A percentile compares a stretch with the other conserved stretches of the same genome.
Evolutionary conservation across 345 rosid genomes (phyloP).

Genomic region (Syzygium grande): DNA sequence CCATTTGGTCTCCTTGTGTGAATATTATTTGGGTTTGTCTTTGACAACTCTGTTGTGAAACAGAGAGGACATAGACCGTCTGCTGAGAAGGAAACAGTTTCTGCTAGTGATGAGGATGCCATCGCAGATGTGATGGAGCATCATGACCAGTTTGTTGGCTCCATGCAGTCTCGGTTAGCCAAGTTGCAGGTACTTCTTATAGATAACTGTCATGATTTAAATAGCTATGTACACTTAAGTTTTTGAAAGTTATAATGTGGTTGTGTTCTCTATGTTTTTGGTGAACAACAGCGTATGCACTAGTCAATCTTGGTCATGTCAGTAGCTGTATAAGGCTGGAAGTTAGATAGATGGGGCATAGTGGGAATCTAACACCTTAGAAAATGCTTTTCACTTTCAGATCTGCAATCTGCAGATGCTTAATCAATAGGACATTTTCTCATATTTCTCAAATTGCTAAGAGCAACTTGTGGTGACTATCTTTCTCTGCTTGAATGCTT

Average conservation of each 20-base stretch:
- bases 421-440: not conserved
- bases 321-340: not conserved
- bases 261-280: not conserved
- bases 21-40: not conserved
- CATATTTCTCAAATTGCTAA: not conserved
- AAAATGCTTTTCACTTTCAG: not conserved
- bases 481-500: not conserved
- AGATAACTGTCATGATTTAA: not conserved
- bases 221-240: not conserved
- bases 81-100: conserved; percentile 47
- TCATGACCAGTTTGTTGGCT: conserved; percentile 79
- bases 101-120: conserved; percentile 63
- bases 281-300: not conserved
- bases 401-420: not conserved
- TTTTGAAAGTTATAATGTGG: not conserved
- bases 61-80: conserved; percentile 49
- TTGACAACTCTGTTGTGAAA: conserved; percentile 12
- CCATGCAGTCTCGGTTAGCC: conserved; percentile 85
- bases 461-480: not conserved
- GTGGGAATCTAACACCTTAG: not conserved
- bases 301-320: not conserved
- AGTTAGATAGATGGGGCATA: not conserved
- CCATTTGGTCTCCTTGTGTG: too few species aligned
- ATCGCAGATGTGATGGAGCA: conserved; percentile 60
- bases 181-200: conserved; percentile 71